Conservation (phyloP, 148 eudicot species). For the Dianthus caryophyllus region DNA sequence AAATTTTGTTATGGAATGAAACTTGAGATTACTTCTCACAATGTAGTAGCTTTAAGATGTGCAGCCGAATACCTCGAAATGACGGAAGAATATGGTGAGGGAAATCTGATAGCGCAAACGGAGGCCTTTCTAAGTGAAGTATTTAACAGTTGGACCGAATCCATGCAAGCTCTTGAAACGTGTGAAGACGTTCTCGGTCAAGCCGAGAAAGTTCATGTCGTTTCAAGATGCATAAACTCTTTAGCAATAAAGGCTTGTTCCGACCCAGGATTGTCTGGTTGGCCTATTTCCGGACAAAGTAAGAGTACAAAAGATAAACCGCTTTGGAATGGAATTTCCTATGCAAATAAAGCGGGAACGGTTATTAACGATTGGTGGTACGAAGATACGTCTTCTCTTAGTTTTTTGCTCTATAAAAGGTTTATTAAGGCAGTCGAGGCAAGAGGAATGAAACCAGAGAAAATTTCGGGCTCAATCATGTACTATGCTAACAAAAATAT, state of each 20-base stretch:
- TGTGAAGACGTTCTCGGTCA: slow-evolving; percentile 49
- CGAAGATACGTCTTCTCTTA: slow-evolving; percentile 53
- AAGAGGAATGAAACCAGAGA: slow-evolving; percentile 63
- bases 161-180: slow-evolving; percentile 52
- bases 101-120: slow-evolving; percentile 51
- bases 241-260: slow-evolving; percentile 61
- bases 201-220: slow-evolving; percentile 59
- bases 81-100: slow-evolving; percentile 70
- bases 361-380: slow-evolving; percentile 68
- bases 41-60: slow-evolving; percentile 59
- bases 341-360: slow-evolving; percentile 20
- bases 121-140: slow-evolving; percentile 55
- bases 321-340: slow-evolving; percentile 54
- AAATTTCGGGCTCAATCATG: slow-evolving; percentile 49
- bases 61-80: slow-evolving; percentile 66
- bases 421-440: slow-evolving; percentile 45
- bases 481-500: slow-evolving; percentile 47
- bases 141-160: slow-evolving; percentile 56
- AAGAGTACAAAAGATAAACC: slow-evolving; percentile 22
- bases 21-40: slow-evolving; percentile 51
- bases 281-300: slow-evolving; percentile 34
- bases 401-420: slow-evolving; percentile 50
- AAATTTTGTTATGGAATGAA: slow-evolving; percentile 67
- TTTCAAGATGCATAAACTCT: slow-evolving; percentile 55
- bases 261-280: slow-evolving; percentile 36